Conservation (phyloP, 2,329 filamentous ascomycete species). For the Colletotrichum filicis region DNA sequence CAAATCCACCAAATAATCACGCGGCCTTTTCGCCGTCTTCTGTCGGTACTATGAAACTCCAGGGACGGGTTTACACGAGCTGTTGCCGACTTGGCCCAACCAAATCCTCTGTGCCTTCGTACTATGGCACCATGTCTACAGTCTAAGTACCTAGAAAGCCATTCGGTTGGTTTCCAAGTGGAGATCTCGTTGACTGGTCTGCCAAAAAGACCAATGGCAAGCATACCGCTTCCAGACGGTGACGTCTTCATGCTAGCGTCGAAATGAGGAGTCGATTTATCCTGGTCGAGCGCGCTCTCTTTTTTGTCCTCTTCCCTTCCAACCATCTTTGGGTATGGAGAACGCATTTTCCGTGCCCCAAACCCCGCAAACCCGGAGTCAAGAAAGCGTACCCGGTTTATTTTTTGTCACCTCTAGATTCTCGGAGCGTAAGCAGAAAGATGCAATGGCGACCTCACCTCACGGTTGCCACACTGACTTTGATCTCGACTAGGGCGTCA, state of each 20-base stretch:
- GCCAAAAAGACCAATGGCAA: conserved; percentile 12
- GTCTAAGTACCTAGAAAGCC: background rate
- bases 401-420: background rate
- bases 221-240: background rate
- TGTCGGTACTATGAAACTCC: background rate
- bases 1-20: background rate
- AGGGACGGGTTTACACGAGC: background rate
- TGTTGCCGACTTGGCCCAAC: background rate
- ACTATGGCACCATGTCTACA: background rate
- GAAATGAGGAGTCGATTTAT: conserved; percentile 3
- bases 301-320: background rate
- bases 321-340: background rate
- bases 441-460: no score
- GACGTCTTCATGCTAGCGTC: conserved; percentile 13
- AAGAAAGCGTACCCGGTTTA: background rate
- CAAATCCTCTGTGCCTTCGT: background rate
- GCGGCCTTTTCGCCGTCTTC: background rate
- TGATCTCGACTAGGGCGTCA: background rate
- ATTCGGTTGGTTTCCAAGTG: conserved; percentile 1
- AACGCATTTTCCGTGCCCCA: background rate
- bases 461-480: background rate
- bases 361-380: background rate
- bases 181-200: background rate
- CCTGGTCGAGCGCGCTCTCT: background rate
- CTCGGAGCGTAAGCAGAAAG: background rate